Base-by-base conservation (phyloP, 257 asterid species). In the Gynochthodes officinalis region DNA sequence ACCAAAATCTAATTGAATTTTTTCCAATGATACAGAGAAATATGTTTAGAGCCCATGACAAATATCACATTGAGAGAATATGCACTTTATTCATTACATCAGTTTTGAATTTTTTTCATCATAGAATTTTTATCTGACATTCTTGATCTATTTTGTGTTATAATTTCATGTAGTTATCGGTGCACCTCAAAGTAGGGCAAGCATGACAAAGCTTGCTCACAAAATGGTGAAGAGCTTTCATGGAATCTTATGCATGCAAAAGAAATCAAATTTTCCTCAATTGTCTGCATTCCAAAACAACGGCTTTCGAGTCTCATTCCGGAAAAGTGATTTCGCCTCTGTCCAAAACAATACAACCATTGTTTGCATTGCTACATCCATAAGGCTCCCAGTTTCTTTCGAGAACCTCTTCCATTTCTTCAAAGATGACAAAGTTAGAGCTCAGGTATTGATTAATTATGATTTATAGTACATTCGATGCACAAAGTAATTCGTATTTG, bases 201-300 rank as follows among this genome's bases (percentile, higher is more conserved):
- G 76, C 79, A 25, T 86, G 11, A 78, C 84, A 88, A 74, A 84
- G 49, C 87, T 90, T 14, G 90, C 89, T 8, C 88, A 90, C 27
- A 82, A 91, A 75, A 86, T 90, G 97, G 83, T 87, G 73, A 84
- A 78, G 75, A 83, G 32, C 13, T 93, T 90, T 21, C 79, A 76
- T 73, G 88, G 79, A 79, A 66, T 49, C 1, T 68, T 90, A 73
- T 76, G 89, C 82, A 84, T 85, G 83, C 78, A 86, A 0, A 86
- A 83, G 16, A 82, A 70, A 69, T 57, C 76, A 0, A 85, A 89
- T 23, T 81, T 79, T 48, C 80, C 88, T 10, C 74, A 86, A 33
- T 25, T 77, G 7, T 69, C 84, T 0, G 82, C 83, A 16, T 53
- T 68, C n/a, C 78, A 72, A 53, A 80, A 67, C 1, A 72, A 82